Conservation (phyloP, 768 basidiomycete species). For the Mycena latifolia region DNA sequence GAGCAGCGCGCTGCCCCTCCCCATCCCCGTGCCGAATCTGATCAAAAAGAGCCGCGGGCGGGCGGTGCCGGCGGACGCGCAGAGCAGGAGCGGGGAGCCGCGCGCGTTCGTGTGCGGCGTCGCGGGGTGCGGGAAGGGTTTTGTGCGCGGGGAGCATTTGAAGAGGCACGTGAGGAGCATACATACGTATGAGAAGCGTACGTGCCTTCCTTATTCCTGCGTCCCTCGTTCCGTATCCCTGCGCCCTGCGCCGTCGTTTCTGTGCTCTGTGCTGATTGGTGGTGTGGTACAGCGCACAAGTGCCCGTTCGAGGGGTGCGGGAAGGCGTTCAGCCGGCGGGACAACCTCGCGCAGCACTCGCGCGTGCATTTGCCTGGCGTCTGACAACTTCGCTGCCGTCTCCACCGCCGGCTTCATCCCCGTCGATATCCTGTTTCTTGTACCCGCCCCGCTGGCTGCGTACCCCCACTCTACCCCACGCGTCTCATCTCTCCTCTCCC, state of each 20-base stretch:
- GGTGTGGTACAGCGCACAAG: slow-evolving; percentile 1
- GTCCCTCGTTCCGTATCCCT: not conserved
- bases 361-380: slow-evolving; percentile 20
- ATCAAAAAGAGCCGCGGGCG: slow-evolving; percentile 74
- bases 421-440: too few relatives aligned
- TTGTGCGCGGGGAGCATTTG: slow-evolving; percentile 66
- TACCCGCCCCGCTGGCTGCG: too few relatives aligned
- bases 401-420: too few relatives aligned
- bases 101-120: slow-evolving; percentile 60
- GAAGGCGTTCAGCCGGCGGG: slow-evolving; percentile 37
- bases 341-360: slow-evolving; percentile 38
- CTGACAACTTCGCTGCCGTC: too few relatives aligned
- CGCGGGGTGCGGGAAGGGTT: slow-evolving; percentile 66
- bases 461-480: too few relatives aligned
- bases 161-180: slow-evolving; percentile 68
- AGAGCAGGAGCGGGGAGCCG: not conserved
- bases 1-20: slow-evolving; percentile 55
- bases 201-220: slow-evolving; percentile 42
- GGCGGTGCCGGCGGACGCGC: slow-evolving; percentile 56
- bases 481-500: too few relatives aligned
- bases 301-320: slow-evolving; percentile 34
- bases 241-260: not conserved
- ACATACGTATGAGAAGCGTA: slow-evolving; percentile 71
- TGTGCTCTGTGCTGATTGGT: not conserved
- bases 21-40: slow-evolving; percentile 70